Percentiles rank a stretch among this genome's conserved stretches.
Evolutionary conservation across 345 rosid genomes (phyloP).

Genomic region (Kernera saxatilis): DNA sequence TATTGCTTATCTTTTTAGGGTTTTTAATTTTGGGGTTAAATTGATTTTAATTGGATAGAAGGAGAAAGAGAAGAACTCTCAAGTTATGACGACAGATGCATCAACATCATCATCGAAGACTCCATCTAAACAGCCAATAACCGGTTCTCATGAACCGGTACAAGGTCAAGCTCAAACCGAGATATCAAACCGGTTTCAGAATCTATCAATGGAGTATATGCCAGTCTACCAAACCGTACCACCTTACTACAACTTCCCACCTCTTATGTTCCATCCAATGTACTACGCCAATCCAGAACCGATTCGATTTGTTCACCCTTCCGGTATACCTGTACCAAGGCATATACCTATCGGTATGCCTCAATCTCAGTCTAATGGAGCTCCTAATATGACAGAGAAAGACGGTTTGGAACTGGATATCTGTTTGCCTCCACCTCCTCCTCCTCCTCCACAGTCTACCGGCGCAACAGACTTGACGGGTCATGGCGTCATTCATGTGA

Average conservation of each 20-base stretch:
- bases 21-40: background rate
- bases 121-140: background rate
- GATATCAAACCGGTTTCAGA: conserved; percentile 23
- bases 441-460: conserved; percentile 21
- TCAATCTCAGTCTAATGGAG: conserved; percentile 1
- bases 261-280: conserved; percentile 21
- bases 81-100: background rate
- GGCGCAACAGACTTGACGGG: conserved; percentile 14
- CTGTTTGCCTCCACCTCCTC: conserved; percentile 4
- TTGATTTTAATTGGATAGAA: background rate
- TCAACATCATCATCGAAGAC: background rate
- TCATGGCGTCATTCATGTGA: conserved; percentile 28
- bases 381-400: conserved; percentile 6
- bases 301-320: conserved; percentile 27
- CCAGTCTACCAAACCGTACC: conserved; percentile 19
- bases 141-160: conserved; percentile 8
- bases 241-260: conserved; percentile 6
- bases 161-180: conserved; percentile 20
- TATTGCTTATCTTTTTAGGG: background rate
- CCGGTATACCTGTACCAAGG: conserved; percentile 33
- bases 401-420: conserved; percentile 15
- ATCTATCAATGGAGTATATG: conserved; percentile 18
- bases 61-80: conserved; percentile 7
- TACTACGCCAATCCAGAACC: conserved; percentile 12
- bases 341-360: conserved; percentile 20